Conservation (phyloP, 768 basidiomycete species). For the Leccinum imitatum region DNA sequence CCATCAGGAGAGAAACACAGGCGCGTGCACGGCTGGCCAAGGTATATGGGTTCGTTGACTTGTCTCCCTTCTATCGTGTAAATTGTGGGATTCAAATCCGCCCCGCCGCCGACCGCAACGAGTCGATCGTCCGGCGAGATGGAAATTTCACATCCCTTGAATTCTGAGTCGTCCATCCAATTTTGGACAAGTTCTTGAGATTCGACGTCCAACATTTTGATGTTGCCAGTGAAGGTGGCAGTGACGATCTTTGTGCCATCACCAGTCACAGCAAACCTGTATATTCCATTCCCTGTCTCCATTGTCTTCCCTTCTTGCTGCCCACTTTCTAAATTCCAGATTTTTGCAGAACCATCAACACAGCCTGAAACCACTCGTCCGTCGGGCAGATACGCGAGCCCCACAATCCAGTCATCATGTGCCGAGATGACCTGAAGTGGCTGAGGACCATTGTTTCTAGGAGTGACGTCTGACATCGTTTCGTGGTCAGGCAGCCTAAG, state of each 20-base stretch:
- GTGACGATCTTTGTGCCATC: conserved; percentile 5
- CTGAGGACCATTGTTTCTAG: too few relatives aligned
- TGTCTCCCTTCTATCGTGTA: neutral
- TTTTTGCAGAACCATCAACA: neutral
- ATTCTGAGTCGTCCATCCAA: too few relatives aligned
- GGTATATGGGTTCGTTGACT: neutral
- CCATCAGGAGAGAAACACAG: neutral
- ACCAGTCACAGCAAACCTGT: neutral
- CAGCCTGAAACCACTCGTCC: conserved; percentile 9
- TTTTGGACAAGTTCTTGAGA: too few relatives aligned
- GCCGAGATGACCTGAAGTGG: neutral
- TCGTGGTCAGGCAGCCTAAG: too few relatives aligned
- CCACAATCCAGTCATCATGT: neutral
- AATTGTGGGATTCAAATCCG: neutral
- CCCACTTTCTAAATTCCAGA: conserved; percentile 11
- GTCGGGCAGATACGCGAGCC: conserved; percentile 5
- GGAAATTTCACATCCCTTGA: neutral
- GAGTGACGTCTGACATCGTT: too few relatives aligned
- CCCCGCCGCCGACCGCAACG: neutral
- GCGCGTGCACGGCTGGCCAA: fast-evolving
- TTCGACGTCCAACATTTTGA: neutral
- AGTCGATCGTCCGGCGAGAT: neutral
- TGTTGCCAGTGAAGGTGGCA: neutral
- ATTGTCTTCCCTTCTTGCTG: conserved; percentile 3
- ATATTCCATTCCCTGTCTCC: neutral